Conservation (phyloP, 345 rosid genomes). For the Passiflora organensis region DNA sequence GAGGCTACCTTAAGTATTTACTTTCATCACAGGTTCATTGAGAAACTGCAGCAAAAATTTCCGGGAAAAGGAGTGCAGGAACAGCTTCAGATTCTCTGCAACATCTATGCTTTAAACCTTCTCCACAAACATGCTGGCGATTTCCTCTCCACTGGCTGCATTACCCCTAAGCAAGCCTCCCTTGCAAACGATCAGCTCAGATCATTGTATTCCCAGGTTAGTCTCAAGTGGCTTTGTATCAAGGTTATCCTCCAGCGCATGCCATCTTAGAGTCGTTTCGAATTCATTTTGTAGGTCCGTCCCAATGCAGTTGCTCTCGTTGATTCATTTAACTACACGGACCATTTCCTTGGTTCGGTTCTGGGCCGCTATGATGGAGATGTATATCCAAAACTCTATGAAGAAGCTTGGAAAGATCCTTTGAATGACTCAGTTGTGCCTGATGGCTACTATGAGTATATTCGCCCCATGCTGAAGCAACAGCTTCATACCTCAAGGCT, state of each 20-base stretch:
- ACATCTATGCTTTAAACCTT: constrained; percentile 67
- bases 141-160: constrained; percentile 66
- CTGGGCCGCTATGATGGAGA: constrained; percentile 92
- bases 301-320: constrained; percentile 89
- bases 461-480: constrained; percentile 79
- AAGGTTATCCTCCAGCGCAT: neutral
- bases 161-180: constrained; percentile 79
- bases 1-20: too few species aligned
- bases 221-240: neutral
- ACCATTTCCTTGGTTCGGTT: constrained; percentile 73
- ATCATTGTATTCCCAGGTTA: constrained; percentile 67
- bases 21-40: constrained; percentile 92
- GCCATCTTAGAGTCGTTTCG: neutral
- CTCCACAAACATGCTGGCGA: constrained; percentile 85
- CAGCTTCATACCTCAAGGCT: constrained; percentile 83
- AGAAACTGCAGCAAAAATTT: constrained; percentile 76
- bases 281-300: constrained; percentile 61
- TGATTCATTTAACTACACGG: constrained; percentile 86
- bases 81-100: constrained; percentile 62
- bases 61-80: constrained; percentile 83
- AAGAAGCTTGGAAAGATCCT: constrained; percentile 97
- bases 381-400: constrained; percentile 76
- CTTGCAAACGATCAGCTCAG: constrained; percentile 81
- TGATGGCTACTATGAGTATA: constrained; percentile 83
- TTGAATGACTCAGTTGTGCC: constrained; percentile 87